These are phyloP conservation scores for Dinochytrium kinnereticum DNA, from an alignment of 371 early-diverging fungal species.

Conservation along the genomic window DNA sequence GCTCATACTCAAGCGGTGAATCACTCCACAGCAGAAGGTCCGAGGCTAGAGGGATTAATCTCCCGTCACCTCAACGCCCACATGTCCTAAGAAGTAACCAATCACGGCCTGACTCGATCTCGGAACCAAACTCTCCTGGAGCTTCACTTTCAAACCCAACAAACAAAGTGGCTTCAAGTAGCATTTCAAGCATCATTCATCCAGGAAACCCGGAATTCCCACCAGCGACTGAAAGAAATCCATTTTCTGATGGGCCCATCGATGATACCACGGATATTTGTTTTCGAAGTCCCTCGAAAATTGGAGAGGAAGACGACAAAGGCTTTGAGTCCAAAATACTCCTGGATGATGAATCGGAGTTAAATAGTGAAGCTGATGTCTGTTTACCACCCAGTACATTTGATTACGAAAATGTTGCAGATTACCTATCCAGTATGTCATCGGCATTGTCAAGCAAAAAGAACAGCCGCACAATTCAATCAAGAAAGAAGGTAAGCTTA, in stretches of 20 bases:
- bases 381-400: conserved; percentile 1
- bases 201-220: background rate
- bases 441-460: background rate
- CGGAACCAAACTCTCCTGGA: background rate
- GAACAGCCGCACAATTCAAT: background rate
- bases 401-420: conserved; percentile 9
- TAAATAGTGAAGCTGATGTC: background rate
- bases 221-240: background rate
- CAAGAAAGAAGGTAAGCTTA: background rate
- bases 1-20: conserved; percentile 8
- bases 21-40: conserved; percentile 9
- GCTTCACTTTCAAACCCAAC: background rate
- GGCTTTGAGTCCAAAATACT: background rate
- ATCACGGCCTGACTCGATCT: background rate
- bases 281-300: too few species aligned
- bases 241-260: too few species aligned
- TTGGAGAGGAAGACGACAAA: background rate
- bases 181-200: background rate
- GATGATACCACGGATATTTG: too few species aligned
- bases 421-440: background rate
- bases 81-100: background rate
- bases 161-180: background rate
- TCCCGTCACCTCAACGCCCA: background rate
- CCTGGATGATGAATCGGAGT: background rate
- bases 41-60: background rate